phyloP scores from a whole-genome alignment of 2,329 filamentous ascomycete genomes.

The Chaetomium strumarium region DNA sequence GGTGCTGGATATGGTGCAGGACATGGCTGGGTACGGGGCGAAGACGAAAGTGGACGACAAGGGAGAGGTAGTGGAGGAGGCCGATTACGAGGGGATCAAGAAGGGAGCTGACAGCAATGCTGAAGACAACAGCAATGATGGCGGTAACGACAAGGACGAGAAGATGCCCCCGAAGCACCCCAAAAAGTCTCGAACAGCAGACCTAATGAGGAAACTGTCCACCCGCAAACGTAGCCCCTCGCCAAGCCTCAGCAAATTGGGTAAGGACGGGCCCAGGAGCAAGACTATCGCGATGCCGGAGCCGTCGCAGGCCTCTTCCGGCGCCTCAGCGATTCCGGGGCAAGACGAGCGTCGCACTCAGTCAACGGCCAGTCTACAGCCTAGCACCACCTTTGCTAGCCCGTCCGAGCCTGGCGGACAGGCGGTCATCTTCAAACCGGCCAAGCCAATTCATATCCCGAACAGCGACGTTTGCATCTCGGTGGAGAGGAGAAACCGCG shows the following conservation, averaged over 20 bases:
- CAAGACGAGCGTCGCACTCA: slow-evolving; percentile 11
- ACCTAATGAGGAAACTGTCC: slow-evolving; percentile 25
- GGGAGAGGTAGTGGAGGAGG: slow-evolving; percentile 28
- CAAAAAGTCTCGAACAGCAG: slow-evolving; percentile 12
- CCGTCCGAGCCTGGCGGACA: slow-evolving; percentile 56
- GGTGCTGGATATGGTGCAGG: slow-evolving; percentile 47
- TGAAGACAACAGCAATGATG: slow-evolving; percentile 4
- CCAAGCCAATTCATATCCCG: slow-evolving; percentile 60
- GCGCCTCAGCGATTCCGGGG: background rate
- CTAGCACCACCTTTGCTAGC: slow-evolving; percentile 22
- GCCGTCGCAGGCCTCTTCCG: slow-evolving; percentile 9
- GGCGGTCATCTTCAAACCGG: slow-evolving; percentile 72
- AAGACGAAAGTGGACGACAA: slow-evolving; percentile 22
- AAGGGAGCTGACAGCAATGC: background rate
- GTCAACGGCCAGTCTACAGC: slow-evolving; percentile 16
- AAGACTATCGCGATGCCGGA: slow-evolving; percentile 28
- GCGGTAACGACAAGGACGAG: slow-evolving; percentile 20
- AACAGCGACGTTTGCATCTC: slow-evolving; percentile 87
- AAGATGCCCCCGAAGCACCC: slow-evolving; percentile 21
- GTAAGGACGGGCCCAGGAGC: slow-evolving; percentile 19
- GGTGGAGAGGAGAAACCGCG: slow-evolving; percentile 78
- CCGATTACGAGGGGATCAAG: slow-evolving; percentile 31
- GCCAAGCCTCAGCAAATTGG: slow-evolving; percentile 17
- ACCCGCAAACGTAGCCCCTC: slow-evolving; percentile 15
- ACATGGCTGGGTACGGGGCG: slow-evolving; percentile 41